Percentiles rank a stretch among this genome's conserved stretches.
Evolutionary conservation across 805 yeast genomes (phyloP).

Genomic region (Candida namnaoensis): DNA sequence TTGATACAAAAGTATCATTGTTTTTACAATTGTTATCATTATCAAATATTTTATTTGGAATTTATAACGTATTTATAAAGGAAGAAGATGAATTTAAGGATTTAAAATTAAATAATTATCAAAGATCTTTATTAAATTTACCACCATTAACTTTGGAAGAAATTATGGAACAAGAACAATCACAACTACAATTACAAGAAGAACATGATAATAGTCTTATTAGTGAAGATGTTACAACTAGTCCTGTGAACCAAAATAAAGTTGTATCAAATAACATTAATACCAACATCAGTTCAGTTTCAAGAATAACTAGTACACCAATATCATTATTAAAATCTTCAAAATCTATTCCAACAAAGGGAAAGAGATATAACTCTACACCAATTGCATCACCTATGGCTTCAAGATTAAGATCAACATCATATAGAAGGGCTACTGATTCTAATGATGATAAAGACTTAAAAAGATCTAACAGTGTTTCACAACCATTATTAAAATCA

Average conservation of each 20-base stretch:
- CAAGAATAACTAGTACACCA: not conserved
- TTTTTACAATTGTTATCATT: slow-evolving; percentile 18
- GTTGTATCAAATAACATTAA: too few species aligned
- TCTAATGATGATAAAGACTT: too few species aligned
- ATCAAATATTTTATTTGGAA: slow-evolving; percentile 20
- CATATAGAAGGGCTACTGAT: too few species aligned
- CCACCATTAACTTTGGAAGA: slow-evolving; percentile 12
- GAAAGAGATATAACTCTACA: not conserved
- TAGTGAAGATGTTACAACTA: too few species aligned
- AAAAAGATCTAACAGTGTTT: too few species aligned
- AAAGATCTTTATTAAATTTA: slow-evolving; percentile 25
- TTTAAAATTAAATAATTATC: slow-evolving; percentile 20
- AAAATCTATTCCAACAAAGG: not conserved
- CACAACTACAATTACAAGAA: not conserved
- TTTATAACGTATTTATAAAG: slow-evolving; percentile 21
- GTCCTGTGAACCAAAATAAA: too few species aligned
- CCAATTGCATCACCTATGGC: slow-evolving; percentile 21
- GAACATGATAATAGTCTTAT: too few species aligned
- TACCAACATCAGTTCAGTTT: too few species aligned
- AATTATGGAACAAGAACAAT: slow-evolving; percentile 1
- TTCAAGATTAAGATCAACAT: slow-evolving; percentile 9
- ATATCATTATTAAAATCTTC: not conserved
- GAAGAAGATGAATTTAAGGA: slow-evolving; percentile 22
- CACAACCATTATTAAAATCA: not conserved
- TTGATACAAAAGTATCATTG: slow-evolving; percentile 13